Evolutionary conservation across 108 stramenopile genomes (phyloP), one percentile per base, ranked within the genome.

Genomic region (Tribonema minus): DNA sequence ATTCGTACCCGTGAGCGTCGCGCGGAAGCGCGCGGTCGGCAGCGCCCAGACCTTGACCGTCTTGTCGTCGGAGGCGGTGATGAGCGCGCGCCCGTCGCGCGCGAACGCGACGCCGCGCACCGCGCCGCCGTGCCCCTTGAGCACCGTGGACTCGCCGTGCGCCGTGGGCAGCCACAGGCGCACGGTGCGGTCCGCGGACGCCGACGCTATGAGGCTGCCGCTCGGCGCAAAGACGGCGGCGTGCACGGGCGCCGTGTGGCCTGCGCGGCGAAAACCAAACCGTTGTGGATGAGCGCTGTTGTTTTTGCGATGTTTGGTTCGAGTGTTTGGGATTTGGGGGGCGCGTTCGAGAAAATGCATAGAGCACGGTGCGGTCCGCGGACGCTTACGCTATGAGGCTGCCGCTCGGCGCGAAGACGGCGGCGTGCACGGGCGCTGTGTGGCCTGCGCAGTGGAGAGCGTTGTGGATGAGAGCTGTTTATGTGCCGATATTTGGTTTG

Each of bases 11-110:
- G n/a, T n/a, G n/a, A n/a, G n/a, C 25, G 77, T 80, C 25, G 80
- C 76, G 9, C 76, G 28, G 68, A 87, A 88, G 26, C 83, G 60
- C 38, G 71, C 36, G 0, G 67, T 34, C 25, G 87, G 82, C 34
- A 86, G 72, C 33, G 79, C 38, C 86, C 86, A 87, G n/a, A 88
- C 29, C 71, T 90, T 90, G 46, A 86, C 61, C 9, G 83, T 84
- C 76, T 90, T 90, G 67, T 90, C 90, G 27, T 88, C 88, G 1
- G 88, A 82, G 35, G 71, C 86, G 12, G 88, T 89, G 33, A 90
- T 63, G 31, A 90, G 59, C 26, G 61, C 59, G 23, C 72, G 66
- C 5, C 61, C 59, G 64, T 89, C 86, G 33, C 41, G 25, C 26
- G 86, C 63, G 27, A 88, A 88, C 28, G 73, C 38, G n/a, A 87